Conservation (phyloP, 495 filamentous ascomycete genomes). For the Sporormia fimetaria region DNA sequence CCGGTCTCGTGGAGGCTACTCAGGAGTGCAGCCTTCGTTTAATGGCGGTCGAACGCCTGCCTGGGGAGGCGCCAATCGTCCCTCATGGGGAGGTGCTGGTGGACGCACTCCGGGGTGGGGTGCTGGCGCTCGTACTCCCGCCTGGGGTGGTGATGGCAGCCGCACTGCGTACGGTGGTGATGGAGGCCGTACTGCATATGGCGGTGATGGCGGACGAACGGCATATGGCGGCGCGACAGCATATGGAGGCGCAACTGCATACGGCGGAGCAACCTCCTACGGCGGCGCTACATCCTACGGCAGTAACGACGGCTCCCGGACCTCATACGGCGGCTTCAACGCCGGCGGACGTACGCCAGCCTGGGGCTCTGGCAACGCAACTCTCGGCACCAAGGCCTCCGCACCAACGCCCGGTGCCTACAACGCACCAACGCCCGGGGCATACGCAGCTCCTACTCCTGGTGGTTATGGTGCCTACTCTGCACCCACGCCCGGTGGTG, state of each 20-base stretch:
- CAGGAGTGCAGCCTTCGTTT: conserved; percentile 31
- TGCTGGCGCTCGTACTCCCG: conserved; percentile 38
- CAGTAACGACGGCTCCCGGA: conserved; percentile 43
- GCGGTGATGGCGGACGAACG: conserved; percentile 25
- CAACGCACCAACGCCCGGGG: conserved; percentile 48
- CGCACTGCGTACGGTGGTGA: conserved; percentile 58
- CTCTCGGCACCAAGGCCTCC: conserved; percentile 35
- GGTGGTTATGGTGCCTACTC: conserved; percentile 24
- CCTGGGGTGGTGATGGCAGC: conserved; percentile 48
- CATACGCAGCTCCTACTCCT: conserved; percentile 34
- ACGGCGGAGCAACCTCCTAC: conserved; percentile 3
- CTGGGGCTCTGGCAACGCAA: conserved; percentile 25
- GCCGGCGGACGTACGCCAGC: conserved; percentile 34
- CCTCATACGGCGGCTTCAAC: conserved; percentile 53
- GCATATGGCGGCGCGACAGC: conserved; percentile 53
- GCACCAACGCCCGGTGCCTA: conserved; percentile 73
- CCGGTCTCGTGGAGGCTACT: conserved; percentile 37
- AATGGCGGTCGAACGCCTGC: conserved; percentile 57
- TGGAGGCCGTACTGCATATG: conserved; percentile 28
- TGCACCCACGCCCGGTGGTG: conserved; percentile 32
- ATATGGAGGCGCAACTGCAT: conserved; percentile 44
- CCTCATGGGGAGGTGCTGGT: conserved; percentile 39
- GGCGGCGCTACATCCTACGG: conserved; percentile 30
- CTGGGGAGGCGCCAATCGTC: conserved; percentile 13
- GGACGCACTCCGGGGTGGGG: conserved; percentile 59